Evolutionary conservation across 2,329 filamentous ascomycete species (phyloP).

Genomic region (Hawksworthiomyces lignivorus): DNA sequence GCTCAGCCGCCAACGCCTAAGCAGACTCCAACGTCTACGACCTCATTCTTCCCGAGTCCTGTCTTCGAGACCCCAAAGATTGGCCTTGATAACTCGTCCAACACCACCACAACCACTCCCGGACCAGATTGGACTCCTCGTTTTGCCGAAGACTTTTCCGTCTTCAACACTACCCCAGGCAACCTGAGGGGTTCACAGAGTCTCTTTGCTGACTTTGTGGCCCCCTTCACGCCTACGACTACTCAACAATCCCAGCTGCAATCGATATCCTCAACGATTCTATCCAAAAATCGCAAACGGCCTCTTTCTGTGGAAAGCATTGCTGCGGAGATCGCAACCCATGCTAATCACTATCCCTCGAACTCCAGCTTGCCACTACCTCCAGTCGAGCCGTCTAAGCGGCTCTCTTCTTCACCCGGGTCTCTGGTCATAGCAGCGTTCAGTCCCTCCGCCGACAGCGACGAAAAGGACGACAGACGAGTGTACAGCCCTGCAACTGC

Average conservation of each 20-base stretch:
- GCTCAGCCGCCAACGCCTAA: slow-evolving; percentile 52
- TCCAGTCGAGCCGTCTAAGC: slow-evolving; percentile 51
- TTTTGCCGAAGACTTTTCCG: slow-evolving; percentile 58
- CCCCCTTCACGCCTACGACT: slow-evolving; percentile 24
- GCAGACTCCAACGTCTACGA: slow-evolving; percentile 47
- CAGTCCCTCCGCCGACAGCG: slow-evolving; percentile 13
- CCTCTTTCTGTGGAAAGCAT: slow-evolving; percentile 43
- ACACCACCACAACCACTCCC: slow-evolving; percentile 9
- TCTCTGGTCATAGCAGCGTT: slow-evolving; percentile 27
- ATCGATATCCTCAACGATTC: slow-evolving; percentile 14
- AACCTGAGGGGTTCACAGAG: slow-evolving; percentile 42
- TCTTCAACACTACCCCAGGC: slow-evolving; percentile 57
- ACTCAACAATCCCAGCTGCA: slow-evolving; percentile 15
- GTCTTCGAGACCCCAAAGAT: slow-evolving; percentile 50
- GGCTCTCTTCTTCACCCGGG: slow-evolving; percentile 50
- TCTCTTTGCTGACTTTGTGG: slow-evolving; percentile 37
- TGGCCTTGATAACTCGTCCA: slow-evolving; percentile 38
- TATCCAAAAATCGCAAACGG: slow-evolving; percentile 28
- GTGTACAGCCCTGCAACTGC: slow-evolving; percentile 2
- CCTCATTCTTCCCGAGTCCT: slow-evolving; percentile 42
- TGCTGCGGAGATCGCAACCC: slow-evolving; percentile 46
- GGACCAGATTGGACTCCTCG: slow-evolving; percentile 46
- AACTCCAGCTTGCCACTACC: slow-evolving; percentile 46
- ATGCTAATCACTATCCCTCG: slow-evolving; percentile 54
- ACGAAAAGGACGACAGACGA: neutral